Evolutionary conservation across 306 rosid genomes (phyloP).

Genomic region (Vigna hirtella): DNA sequence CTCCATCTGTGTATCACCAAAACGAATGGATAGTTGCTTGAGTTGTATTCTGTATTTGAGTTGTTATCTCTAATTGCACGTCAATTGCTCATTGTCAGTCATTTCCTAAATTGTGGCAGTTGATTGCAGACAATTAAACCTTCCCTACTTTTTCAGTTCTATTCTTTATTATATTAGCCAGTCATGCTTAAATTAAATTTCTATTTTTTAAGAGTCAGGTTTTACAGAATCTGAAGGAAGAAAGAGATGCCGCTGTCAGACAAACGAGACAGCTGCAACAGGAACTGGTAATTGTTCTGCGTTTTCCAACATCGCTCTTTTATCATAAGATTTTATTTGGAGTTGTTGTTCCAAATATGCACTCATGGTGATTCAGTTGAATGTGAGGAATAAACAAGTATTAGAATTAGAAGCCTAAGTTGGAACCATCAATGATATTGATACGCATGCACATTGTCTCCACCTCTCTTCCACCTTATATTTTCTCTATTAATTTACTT

Average conservation of each 20-base stretch:
- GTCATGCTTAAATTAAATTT: conserved; percentile 33
- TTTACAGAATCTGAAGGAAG: conserved; percentile 75
- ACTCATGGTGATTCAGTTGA: conserved; percentile 12
- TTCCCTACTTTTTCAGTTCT: conserved; percentile 9
- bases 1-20: conserved; percentile 8
- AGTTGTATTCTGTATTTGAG: conserved; percentile 33
- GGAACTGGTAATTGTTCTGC: conserved; percentile 70
- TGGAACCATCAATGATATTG: neutral
- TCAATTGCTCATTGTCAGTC: conserved; percentile 6
- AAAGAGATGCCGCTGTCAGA: conserved; percentile 76
- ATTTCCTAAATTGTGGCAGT: conserved; percentile 37
- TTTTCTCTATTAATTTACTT: neutral
- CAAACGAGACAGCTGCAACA: conserved; percentile 82
- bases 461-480: neutral
- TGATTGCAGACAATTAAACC: neutral
- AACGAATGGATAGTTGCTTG: conserved; percentile 23
- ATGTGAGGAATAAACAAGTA: neutral
- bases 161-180: conserved; percentile 31
- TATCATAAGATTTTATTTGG: conserved; percentile 7
- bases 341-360: neutral
- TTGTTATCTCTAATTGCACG: conserved; percentile 1
- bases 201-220: conserved; percentile 54
- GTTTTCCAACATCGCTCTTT: conserved; percentile 14
- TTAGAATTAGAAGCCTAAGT: neutral
- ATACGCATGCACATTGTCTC: neutral